Evolutionary conservation across 2,329 filamentous ascomycete species (phyloP).

Genomic region (Didymosphaeria variabile): DNA sequence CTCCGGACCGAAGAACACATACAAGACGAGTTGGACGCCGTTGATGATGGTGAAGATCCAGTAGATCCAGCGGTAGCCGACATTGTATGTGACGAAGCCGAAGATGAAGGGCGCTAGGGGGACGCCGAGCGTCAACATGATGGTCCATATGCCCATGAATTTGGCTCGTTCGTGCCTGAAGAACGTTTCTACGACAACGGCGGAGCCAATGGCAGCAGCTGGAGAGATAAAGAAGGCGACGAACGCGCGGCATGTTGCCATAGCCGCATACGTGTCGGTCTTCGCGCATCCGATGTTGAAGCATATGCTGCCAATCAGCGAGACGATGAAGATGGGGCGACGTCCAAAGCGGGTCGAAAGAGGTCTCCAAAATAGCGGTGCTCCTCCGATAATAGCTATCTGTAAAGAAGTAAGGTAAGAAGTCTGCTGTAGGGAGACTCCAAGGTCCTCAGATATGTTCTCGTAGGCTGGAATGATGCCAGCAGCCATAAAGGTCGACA

Average conservation of each 20-base stretch:
- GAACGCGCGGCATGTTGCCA: constrained; percentile 63
- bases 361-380: constrained; percentile 66
- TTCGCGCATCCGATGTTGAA: constrained; percentile 65
- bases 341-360: constrained; percentile 64
- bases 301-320: constrained; percentile 56
- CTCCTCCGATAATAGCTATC: constrained; percentile 63
- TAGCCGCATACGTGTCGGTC: constrained; percentile 58
- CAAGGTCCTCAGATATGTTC: constrained; percentile 61
- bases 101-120: constrained; percentile 54
- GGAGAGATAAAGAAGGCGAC: constrained; percentile 66
- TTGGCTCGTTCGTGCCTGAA: constrained; percentile 64
- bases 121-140: constrained; percentile 60
- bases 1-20: constrained; percentile 61
- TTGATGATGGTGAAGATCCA: constrained; percentile 67
- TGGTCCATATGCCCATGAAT: constrained; percentile 68
- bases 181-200: constrained; percentile 66
- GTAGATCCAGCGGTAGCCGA: constrained; percentile 67
- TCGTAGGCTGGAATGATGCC: constrained; percentile 65
- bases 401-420: constrained; percentile 66
- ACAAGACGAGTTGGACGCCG: constrained; percentile 64
- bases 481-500: constrained; percentile 65
- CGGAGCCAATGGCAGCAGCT: constrained; percentile 63
- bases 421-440: constrained; percentile 58
- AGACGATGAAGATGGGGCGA: constrained; percentile 63
- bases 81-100: constrained; percentile 60